A percentile compares a stretch with the other conserved stretches of the same genome.
Evolutionary conservation across 371 early-diverging fungal genomes (phyloP).

Genomic region (Smittium mucronatum): DNA sequence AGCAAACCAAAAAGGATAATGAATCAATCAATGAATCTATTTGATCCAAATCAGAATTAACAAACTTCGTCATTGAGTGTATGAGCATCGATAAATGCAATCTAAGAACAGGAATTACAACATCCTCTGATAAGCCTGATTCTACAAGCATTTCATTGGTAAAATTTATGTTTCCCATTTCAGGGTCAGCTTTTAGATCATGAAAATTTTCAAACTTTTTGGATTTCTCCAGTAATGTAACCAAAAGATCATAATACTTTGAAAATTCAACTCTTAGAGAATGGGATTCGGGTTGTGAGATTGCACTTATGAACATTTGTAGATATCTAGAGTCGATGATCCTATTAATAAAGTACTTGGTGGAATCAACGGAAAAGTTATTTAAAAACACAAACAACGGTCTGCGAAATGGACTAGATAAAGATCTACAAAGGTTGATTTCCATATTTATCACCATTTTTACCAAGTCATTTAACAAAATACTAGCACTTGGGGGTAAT

Average conservation of each 20-base stretch:
- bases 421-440: conserved; percentile 53
- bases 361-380: conserved; percentile 68
- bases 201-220: background rate
- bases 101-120: background rate
- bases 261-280: conserved; percentile 26
- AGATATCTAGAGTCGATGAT: conserved; percentile 40
- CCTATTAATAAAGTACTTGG: conserved; percentile 71
- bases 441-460: conserved; percentile 76
- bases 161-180: background rate
- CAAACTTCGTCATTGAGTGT: background rate
- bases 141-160: background rate
- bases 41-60: background rate
- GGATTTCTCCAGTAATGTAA: conserved; percentile 2
- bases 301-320: conserved; percentile 51
- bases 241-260: conserved; percentile 17
- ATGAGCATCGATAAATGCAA: background rate
- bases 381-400: conserved; percentile 84
- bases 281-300: conserved; percentile 20
- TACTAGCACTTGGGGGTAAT: conserved; percentile 80
- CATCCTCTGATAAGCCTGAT: background rate
- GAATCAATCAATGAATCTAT: background rate
- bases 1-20: background rate
- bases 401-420: conserved; percentile 83
- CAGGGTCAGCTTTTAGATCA: background rate
- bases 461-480: conserved; percentile 83